Conservation (phyloP, 345 rosid species). For the Camelina hispida region DNA sequence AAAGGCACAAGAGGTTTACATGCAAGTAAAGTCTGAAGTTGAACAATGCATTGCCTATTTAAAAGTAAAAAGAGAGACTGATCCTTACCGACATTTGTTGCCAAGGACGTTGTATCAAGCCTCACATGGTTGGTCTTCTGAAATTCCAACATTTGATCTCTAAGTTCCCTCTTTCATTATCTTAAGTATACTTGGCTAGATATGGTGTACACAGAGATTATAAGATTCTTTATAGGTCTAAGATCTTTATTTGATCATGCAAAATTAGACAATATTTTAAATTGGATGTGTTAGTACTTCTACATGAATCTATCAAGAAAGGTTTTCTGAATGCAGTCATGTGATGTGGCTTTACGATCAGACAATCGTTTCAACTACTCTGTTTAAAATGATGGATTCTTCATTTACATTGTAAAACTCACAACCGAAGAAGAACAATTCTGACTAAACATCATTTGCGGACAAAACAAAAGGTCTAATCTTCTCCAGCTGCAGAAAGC, state of each 20-base stretch:
- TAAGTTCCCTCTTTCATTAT: conserved; percentile 35
- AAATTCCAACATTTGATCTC: conserved; percentile 69
- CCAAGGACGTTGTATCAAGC: conserved; percentile 59
- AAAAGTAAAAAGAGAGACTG: conserved; percentile 66
- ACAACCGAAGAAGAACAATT: conserved; percentile 8
- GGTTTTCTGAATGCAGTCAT: not conserved
- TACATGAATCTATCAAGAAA: not conserved
- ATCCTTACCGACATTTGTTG: conserved; percentile 67
- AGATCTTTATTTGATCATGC: not conserved
- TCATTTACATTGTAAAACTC: conserved; percentile 14
- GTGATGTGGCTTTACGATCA: not conserved
- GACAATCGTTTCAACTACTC: conserved; percentile 3
- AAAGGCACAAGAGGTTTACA: conserved; percentile 64
- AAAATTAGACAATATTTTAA: not conserved
- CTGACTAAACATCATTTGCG: conserved; percentile 11
- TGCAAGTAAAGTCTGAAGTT: conserved; percentile 67
- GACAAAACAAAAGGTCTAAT: conserved; percentile 26
- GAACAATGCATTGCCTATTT: conserved; percentile 58
- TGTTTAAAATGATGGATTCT: conserved; percentile 11
- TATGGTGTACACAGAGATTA: conserved; percentile 2
- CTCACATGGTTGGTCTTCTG: conserved; percentile 51
- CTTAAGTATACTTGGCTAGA: not conserved
- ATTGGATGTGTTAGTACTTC: not conserved
- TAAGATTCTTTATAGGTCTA: not conserved
- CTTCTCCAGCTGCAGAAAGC: conserved; percentile 8